Evolutionary conservation across 371 early-diverging fungal genomes (phyloP).

Genomic region (Apophysomyces trapeziformis): DNA sequence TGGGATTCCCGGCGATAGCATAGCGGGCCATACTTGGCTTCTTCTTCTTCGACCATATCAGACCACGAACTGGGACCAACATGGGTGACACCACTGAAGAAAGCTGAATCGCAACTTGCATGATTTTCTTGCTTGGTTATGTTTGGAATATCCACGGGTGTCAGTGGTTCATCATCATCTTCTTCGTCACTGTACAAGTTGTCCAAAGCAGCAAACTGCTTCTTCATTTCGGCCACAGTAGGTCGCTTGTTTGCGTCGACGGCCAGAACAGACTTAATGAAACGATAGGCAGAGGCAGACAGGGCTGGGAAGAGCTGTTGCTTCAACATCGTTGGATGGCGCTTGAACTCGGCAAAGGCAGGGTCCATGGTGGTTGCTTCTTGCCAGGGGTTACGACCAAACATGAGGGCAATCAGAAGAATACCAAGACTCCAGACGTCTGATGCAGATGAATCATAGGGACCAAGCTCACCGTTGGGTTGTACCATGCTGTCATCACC

Average conservation of each 20-base stretch:
- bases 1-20: constrained; percentile 9
- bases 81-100: constrained; percentile 31
- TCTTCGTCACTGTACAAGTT: constrained; percentile 15
- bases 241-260: constrained; percentile 33
- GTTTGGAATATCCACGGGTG: constrained; percentile 30
- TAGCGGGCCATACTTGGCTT: constrained; percentile 12
- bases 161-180: constrained; percentile 17
- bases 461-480: constrained; percentile 26
- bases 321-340: constrained; percentile 49
- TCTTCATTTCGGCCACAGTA: constrained; percentile 30
- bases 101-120: constrained; percentile 44
- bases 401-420: constrained; percentile 71
- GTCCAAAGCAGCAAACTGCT: constrained; percentile 24
- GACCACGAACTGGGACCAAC: constrained; percentile 32
- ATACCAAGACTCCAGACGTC: constrained; percentile 84
- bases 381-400: constrained; percentile 85
- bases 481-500: constrained; percentile 31
- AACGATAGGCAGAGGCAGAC: constrained; percentile 32
- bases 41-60: constrained; percentile 40
- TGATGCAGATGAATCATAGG: constrained; percentile 68
- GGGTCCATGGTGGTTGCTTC: constrained; percentile 58
- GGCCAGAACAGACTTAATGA: constrained; percentile 34
- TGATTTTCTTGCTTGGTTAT: constrained; percentile 20
- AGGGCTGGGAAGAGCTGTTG: constrained; percentile 50
- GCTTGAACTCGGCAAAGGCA: constrained; percentile 56